These are phyloP conservation scores for Aureobasidium sp. DNA, from an alignment of 2,329 filamentous ascomycete species.

Conservation along the genomic window DNA sequence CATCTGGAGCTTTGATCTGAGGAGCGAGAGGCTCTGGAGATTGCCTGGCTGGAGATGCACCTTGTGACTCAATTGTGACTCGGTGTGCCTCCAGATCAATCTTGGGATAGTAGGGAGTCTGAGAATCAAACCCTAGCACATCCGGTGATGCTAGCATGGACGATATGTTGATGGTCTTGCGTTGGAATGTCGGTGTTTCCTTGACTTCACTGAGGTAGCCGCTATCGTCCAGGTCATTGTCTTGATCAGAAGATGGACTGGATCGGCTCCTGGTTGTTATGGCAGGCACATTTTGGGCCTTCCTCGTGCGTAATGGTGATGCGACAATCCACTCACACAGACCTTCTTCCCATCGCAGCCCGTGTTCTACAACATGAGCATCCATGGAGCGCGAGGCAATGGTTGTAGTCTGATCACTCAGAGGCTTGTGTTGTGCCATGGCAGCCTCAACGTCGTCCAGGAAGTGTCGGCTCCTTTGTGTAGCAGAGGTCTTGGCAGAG, in stretches of 20 bases:
- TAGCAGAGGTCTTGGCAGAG: conserved; percentile 30
- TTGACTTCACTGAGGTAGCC: conserved; percentile 2
- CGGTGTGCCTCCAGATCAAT: neutral
- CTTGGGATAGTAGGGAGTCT: neutral
- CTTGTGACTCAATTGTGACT: neutral
- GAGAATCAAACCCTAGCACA: neutral
- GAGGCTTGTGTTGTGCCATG: conserved; percentile 26
- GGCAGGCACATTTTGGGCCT: neutral
- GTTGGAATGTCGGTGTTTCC: neutral
- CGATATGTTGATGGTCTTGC: neutral
- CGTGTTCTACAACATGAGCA: neutral
- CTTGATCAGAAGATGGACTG: neutral
- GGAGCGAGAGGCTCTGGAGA: neutral
- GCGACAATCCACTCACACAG: conserved; percentile 41
- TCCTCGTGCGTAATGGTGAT: conserved; percentile 28
- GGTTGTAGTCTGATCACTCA: conserved; percentile 23
- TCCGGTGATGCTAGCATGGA: conserved; percentile 3
- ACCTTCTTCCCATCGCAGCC: conserved; percentile 39
- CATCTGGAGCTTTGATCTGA: neutral
- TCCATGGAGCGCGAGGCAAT: neutral
- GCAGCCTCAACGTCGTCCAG: conserved; percentile 27
- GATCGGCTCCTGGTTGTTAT: neutral
- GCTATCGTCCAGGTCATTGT: conserved; percentile 10
- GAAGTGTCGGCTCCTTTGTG: conserved; percentile 25
- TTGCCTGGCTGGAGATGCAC: neutral